These are phyloP conservation scores for Dorcoceras hygrometricum DNA, from an alignment of 257 asterid species.

Conservation along the genomic window DNA sequence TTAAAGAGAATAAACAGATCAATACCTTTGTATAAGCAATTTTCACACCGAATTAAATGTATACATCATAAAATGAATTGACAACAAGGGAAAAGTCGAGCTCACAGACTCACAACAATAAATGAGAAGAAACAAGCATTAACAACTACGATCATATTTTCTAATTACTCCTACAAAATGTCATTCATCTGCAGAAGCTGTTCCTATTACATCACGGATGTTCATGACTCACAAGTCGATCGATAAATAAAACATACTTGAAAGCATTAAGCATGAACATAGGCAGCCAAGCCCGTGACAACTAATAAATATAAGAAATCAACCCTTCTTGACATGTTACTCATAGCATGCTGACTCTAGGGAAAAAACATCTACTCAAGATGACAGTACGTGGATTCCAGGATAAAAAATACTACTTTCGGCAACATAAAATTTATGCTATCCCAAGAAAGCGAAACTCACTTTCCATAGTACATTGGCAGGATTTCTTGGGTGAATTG, in stretches of 20 bases:
- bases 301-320: neutral
- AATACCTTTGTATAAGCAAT: neutral
- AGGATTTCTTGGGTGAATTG: constrained; percentile 48
- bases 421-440: neutral
- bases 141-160: neutral
- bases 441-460: constrained; percentile 26
- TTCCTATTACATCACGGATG: neutral
- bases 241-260: neutral
- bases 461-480: constrained; percentile 79
- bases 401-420: neutral
- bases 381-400: neutral
- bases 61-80: neutral
- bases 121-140: neutral
- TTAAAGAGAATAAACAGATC: neutral
- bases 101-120: neutral
- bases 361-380: neutral
- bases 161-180: neutral
- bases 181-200: neutral
- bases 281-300: neutral
- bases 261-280: neutral
- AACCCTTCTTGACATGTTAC: neutral
- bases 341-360: neutral
- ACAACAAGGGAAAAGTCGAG: neutral
- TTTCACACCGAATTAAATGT: neutral
- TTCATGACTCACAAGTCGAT: neutral